A percentile compares a stretch with the other conserved stretches of the same genome.
phyloP scores from a whole-genome alignment of 352 stramenopile genomes.

The Nothophytophthora sp. region DNA sequence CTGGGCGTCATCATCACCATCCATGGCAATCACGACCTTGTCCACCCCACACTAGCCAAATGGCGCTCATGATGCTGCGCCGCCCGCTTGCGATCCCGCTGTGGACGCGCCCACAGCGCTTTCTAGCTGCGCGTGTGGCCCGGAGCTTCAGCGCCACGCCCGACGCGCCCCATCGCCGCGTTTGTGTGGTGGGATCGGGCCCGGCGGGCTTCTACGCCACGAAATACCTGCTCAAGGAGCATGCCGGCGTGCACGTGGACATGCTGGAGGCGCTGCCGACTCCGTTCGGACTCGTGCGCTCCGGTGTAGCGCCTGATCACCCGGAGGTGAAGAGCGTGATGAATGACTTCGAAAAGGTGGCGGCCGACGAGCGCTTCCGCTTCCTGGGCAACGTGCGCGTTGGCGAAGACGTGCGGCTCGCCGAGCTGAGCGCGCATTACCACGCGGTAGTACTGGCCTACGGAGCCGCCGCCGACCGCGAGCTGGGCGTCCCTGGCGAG shows the following conservation, averaged over 20 bases:
- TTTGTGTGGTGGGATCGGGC: slow-evolving; percentile 91
- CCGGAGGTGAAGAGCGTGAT: slow-evolving; percentile 98
- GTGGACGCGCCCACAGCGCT: background rate
- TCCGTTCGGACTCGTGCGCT: slow-evolving; percentile 96
- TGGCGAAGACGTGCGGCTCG: slow-evolving; percentile 85
- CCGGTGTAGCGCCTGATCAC: slow-evolving; percentile 97
- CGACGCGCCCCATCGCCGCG: slow-evolving; percentile 38
- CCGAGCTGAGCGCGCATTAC: slow-evolving; percentile 91
- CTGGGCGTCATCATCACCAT: too few species aligned
- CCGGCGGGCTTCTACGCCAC: slow-evolving; percentile 93
- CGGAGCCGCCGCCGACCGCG: slow-evolving; percentile 91
- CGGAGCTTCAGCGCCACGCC: slow-evolving; percentile 10
- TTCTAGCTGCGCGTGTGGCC: background rate
- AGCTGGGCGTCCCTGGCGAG: slow-evolving; percentile 89
- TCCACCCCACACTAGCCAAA: background rate
- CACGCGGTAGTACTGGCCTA: slow-evolving; percentile 96
- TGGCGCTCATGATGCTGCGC: slow-evolving; percentile 5
- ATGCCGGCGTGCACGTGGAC: slow-evolving; percentile 65
- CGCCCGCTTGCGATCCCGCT: background rate
- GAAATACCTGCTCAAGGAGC: slow-evolving; percentile 94
- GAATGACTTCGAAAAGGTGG: slow-evolving; percentile 95
- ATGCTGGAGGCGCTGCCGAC: slow-evolving; percentile 95
- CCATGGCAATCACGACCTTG: slow-evolving; percentile 4
- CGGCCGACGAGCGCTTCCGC: slow-evolving; percentile 71
- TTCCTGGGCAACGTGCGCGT: slow-evolving; percentile 93